phyloP scores from a whole-genome alignment of 2,329 filamentous ascomycete species.

The Cordyceps javanica region DNA sequence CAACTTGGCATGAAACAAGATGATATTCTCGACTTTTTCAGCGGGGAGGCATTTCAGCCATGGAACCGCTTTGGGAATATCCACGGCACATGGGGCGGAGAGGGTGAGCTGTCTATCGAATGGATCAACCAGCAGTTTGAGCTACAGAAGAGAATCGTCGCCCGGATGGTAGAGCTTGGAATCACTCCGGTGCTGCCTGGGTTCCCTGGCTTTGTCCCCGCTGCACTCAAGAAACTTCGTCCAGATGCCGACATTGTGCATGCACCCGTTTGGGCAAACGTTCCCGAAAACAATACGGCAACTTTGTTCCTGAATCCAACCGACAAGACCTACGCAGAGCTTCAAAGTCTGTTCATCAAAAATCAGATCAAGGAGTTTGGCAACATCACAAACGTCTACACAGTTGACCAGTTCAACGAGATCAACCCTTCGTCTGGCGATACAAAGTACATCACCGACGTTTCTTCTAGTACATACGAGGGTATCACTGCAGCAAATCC shows the following conservation, averaged over 20 bases:
- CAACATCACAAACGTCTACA: constrained; percentile 42
- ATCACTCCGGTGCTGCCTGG: constrained; percentile 46
- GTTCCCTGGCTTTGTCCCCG: constrained; percentile 44
- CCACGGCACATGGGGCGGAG: constrained; percentile 41
- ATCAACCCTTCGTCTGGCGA: constrained; percentile 22
- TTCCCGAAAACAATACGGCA: constrained; percentile 30
- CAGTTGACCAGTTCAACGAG: constrained; percentile 48
- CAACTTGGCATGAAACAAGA: constrained; percentile 34
- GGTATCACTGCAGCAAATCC: constrained; percentile 42
- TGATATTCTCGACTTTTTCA: not conserved
- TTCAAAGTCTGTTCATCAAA: constrained; percentile 39
- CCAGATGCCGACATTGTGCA: constrained; percentile 38
- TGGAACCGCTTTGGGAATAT: constrained; percentile 1
- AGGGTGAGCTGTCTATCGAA: constrained; percentile 28
- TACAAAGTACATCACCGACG: not conserved
- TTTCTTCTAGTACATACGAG: constrained; percentile 33
- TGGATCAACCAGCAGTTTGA: constrained; percentile 43
- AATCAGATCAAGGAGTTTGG: constrained; percentile 41
- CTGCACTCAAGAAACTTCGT: constrained; percentile 30
- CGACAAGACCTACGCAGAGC: constrained; percentile 33
- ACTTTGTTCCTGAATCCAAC: constrained; percentile 41
- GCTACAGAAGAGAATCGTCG: constrained; percentile 41
- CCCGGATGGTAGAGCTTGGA: constrained; percentile 44
- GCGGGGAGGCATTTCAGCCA: not conserved
- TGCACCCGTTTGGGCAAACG: constrained; percentile 20